A percentile compares a stretch with the other conserved stretches of the same genome.
phyloP scores from a whole-genome alignment of 2,329 filamentous ascomycete genomes.

The Microcera coccophila region DNA sequence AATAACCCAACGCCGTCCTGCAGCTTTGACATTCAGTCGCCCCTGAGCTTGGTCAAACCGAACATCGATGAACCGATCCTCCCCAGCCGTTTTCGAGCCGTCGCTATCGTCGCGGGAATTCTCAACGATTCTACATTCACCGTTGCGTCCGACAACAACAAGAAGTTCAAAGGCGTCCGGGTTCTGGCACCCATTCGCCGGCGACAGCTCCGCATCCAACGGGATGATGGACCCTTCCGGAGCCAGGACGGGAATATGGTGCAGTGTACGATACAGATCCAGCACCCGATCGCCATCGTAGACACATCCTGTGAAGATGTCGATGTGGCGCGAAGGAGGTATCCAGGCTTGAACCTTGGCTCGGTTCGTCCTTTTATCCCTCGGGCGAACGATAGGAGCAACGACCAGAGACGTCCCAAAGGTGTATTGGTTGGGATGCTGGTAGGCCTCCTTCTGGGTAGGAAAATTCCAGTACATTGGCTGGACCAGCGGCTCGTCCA shows the following conservation, averaged over 20 bases:
- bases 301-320: slow-evolving; percentile 54
- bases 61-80: background rate
- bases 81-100: background rate
- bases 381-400: slow-evolving; percentile 51
- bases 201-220: slow-evolving; percentile 42
- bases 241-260: slow-evolving; percentile 50
- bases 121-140: slow-evolving; percentile 47
- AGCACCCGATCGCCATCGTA: slow-evolving; percentile 56
- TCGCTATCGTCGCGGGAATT: slow-evolving; percentile 28
- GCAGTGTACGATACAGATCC: slow-evolving; percentile 47
- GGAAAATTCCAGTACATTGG: slow-evolving; percentile 62
- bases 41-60: slow-evolving; percentile 9
- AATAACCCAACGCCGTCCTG: slow-evolving; percentile 12
- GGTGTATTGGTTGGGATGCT: slow-evolving; percentile 53
- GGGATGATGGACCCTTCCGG: slow-evolving; percentile 56
- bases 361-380: slow-evolving; percentile 43
- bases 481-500: slow-evolving; percentile 52
- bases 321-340: slow-evolving; percentile 48
- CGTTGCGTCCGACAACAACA: slow-evolving; percentile 46
- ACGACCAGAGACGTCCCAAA: slow-evolving; percentile 57
- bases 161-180: slow-evolving; percentile 48
- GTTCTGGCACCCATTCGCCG: slow-evolving; percentile 45
- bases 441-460: slow-evolving; percentile 50
- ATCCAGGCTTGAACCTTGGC: slow-evolving; percentile 53
- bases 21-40: slow-evolving; percentile 2